Conservation (phyloP, 129 eudicot species). For the Calendula officinalis region DNA sequence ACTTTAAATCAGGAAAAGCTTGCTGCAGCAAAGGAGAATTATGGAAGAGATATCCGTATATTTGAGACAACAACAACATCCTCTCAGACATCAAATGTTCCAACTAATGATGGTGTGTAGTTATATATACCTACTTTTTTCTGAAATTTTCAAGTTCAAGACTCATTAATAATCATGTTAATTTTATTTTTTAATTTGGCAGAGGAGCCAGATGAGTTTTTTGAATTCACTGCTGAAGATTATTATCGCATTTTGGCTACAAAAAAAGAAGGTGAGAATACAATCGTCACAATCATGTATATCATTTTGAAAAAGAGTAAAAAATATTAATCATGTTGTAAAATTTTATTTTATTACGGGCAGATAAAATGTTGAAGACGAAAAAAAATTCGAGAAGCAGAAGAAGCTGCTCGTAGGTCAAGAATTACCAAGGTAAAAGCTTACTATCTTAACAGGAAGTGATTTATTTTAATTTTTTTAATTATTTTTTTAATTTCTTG, state of each 20-base stretch:
- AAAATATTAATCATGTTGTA: neutral
- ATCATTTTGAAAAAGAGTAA: slow-evolving; percentile 2
- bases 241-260: slow-evolving; percentile 60
- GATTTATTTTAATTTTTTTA: neutral
- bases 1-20: slow-evolving; percentile 53
- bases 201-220: slow-evolving; percentile 82
- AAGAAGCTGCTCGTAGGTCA: slow-evolving; percentile 81
- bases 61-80: slow-evolving; percentile 63
- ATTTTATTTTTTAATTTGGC: slow-evolving; percentile 15
- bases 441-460: neutral
- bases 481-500: neutral
- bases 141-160: neutral
- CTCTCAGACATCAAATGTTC: slow-evolving; percentile 43
- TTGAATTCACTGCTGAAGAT: slow-evolving; percentile 79
- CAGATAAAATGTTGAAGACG: slow-evolving; percentile 81
- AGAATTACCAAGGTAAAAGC: slow-evolving; percentile 64
- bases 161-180: neutral
- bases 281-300: neutral
- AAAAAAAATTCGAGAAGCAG: slow-evolving; percentile 80
- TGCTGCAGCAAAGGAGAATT: slow-evolving; percentile 59
- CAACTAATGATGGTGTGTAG: slow-evolving; percentile 42
- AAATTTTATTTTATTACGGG: neutral
- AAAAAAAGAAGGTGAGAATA: slow-evolving; percentile 68
- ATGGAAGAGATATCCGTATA: slow-evolving; percentile 79
- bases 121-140: too few species aligned